These are phyloP conservation scores for Aspergillus hiratsukae DNA, from an alignment of 2,329 filamentous ascomycete species.

Conservation along the genomic window DNA sequence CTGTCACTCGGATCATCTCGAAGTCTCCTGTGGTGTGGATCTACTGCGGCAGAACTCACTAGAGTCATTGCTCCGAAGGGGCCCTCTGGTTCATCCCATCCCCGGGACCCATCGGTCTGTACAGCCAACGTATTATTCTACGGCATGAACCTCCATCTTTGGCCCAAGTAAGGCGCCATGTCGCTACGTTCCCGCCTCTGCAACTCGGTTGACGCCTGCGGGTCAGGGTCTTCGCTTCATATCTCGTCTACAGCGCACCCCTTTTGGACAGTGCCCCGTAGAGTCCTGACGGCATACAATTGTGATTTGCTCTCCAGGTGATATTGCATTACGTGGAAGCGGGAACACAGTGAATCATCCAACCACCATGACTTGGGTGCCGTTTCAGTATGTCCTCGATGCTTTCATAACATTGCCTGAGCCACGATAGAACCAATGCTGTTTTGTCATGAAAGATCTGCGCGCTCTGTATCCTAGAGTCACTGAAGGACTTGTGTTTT, in stretches of 20 bases:
- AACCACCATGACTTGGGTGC: background rate
- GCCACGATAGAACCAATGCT: background rate
- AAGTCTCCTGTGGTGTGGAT: background rate
- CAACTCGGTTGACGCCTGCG: background rate
- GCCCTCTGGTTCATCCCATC: too few relatives aligned
- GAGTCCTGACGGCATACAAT: background rate
- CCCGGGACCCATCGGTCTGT: background rate
- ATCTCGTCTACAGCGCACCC: background rate
- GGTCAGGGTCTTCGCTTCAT: background rate
- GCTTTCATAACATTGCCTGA: background rate
- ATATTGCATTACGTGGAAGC: background rate
- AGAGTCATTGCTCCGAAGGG: background rate
- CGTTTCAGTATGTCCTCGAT: background rate
- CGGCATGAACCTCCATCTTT: background rate
- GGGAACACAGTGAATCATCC: background rate
- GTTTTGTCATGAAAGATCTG: background rate
- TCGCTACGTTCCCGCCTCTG: background rate
- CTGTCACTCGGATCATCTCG: slow-evolving; percentile 4
- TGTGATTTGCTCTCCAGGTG: background rate
- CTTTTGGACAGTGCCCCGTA: background rate
- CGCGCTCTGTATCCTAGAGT: background rate
- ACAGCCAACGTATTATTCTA: background rate
- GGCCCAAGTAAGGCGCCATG: background rate
- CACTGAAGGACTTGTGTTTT: background rate
- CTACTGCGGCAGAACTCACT: background rate